These are phyloP conservation scores for Stramenopiles sp. DNA, from an alignment of 352 stramenopile species.

Conservation along the genomic window DNA sequence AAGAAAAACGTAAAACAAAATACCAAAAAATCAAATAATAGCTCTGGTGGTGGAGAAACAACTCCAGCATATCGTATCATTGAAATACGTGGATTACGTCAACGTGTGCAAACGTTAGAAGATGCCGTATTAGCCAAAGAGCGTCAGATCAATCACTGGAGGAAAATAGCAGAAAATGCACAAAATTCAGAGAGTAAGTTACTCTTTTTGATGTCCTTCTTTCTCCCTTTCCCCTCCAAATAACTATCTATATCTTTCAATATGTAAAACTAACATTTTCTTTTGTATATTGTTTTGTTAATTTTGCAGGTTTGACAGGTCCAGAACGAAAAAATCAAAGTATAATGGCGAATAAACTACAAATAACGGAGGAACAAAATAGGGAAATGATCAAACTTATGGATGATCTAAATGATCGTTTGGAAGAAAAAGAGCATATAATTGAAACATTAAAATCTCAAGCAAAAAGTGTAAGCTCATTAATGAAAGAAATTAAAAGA, in stretches of 20 bases:
- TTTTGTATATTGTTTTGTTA: too few species aligned
- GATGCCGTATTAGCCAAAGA: background rate
- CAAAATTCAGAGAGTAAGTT: background rate
- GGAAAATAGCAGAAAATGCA: background rate
- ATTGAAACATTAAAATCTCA: background rate
- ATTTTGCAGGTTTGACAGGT: background rate
- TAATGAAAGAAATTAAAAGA: background rate
- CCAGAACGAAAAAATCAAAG: background rate
- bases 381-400: background rate
- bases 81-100: background rate
- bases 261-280: too few species aligned
- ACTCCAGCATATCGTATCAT: background rate
- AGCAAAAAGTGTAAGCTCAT: background rate
- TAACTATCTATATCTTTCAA: too few species aligned
- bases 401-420: background rate
- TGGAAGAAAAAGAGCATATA: background rate
- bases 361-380: background rate
- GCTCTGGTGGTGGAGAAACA: background rate
- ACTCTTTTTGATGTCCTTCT: too few species aligned
- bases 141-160: background rate
- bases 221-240: too few species aligned
- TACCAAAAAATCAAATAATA: background rate
- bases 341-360: background rate
- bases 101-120: background rate
- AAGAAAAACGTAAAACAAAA: background rate